Percentiles rank a stretch among this genome's conserved stretches.
phyloP scores from a whole-genome alignment of 2,329 filamentous ascomycete species.

The Dactylellina cionopaga region DNA sequence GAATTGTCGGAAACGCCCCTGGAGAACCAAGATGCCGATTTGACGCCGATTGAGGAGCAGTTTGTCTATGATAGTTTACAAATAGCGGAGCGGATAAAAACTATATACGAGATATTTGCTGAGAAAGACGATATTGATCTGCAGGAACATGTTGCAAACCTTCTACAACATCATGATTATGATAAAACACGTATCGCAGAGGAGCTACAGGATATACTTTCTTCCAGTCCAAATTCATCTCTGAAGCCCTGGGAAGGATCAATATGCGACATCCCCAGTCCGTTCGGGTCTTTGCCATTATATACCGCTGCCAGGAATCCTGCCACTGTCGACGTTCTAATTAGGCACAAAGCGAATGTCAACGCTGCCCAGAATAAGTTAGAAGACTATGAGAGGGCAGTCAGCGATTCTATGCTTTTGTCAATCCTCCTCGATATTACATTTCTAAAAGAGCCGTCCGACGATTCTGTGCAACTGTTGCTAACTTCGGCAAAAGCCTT shows the following conservation, averaged over 20 bases:
- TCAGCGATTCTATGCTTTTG: not conserved
- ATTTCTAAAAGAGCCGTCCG: not conserved
- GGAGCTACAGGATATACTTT: conserved; percentile 1
- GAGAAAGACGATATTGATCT: not conserved
- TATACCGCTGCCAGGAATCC: conserved; percentile 9
- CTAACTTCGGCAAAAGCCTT: conserved; percentile 10
- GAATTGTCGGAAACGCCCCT: not conserved
- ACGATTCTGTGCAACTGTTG: not conserved
- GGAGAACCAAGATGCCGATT: not conserved
- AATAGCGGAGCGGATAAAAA: not conserved
- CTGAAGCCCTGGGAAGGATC: not conserved
- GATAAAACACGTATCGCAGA: not conserved
- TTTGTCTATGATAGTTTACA: not conserved
- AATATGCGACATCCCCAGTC: conserved; percentile 15
- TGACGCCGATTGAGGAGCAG: too few relatives aligned
- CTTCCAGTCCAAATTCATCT: not conserved
- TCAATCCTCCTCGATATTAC: conserved; percentile 6
- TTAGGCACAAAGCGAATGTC: conserved; percentile 9
- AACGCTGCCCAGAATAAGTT: not conserved
- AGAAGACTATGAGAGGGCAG: not conserved
- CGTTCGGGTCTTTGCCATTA: not conserved
- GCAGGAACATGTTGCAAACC: not conserved
- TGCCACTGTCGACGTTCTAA: not conserved
- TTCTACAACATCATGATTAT: not conserved
- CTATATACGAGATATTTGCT: not conserved